Percentiles rank a stretch among this genome's conserved stretches.
Conservation (phyloP, 129 eudicot genomes). For the Arctium minus region DNA sequence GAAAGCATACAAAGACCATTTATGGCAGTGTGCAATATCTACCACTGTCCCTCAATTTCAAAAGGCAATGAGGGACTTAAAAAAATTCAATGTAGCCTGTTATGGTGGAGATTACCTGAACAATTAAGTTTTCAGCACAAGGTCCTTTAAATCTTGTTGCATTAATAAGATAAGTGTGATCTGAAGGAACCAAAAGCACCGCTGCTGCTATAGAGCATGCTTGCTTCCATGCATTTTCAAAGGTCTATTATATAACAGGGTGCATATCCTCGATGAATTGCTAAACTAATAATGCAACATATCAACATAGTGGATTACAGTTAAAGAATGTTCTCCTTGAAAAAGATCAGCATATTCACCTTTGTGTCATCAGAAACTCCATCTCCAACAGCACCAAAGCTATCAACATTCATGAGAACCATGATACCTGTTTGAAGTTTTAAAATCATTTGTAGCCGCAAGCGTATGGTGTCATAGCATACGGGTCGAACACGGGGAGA, state of each 20-base stretch:
- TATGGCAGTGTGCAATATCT: no score
- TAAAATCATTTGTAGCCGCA: no score
- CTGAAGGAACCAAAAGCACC: conserved; percentile 73
- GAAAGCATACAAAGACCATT: no score
- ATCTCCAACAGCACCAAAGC: conserved; percentile 91
- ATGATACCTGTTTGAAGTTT: neutral
- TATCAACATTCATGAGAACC: conserved; percentile 77
- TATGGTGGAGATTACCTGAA: conserved; percentile 52
- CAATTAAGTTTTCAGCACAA: conserved; percentile 54
- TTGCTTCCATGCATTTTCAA: conserved; percentile 76
- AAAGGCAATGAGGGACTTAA: no score
- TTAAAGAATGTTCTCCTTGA: neutral
- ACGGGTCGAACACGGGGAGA: no score
- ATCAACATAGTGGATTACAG: neutral
- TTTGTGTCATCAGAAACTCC: conserved; percentile 92
- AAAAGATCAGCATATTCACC: conserved; percentile 37
- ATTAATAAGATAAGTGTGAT: conserved; percentile 64
- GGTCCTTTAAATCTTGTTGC: conserved; percentile 93
- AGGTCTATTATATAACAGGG: conserved; percentile 50
- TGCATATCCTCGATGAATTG: conserved; percentile 7
- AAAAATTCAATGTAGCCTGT: no score
- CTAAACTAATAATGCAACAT: conserved; percentile 9
- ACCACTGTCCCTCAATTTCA: no score
- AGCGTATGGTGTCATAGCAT: no score
- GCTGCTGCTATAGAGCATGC: conserved; percentile 71